Base-by-base conservation (phyloP, 2,329 filamentous ascomycete genomes). In the Clarireedia monteithiana region DNA sequence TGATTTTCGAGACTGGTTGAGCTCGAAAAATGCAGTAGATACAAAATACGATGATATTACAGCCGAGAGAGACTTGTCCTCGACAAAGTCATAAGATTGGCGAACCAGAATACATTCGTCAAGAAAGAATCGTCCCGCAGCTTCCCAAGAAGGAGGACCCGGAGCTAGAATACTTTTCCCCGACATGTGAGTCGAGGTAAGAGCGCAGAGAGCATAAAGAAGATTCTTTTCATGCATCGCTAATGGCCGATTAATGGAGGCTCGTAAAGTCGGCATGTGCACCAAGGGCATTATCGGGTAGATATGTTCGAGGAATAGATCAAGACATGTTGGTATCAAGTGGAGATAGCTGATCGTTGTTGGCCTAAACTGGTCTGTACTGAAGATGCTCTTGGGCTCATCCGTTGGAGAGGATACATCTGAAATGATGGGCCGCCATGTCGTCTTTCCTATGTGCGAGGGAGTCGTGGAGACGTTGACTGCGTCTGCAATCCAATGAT, bases 231-330 rank as follows among this genome's bases (percentile, higher is more conserved):
- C 73, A 12, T 68, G 68, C 48, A 66, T 67, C 27, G 69, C 64
- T 58, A 74, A 50, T 1, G 68, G 66, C 10, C 70, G 74, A 69
- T 59, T 70, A 65, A 70, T 78, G 66, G 80, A 79, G 61, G 72
- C 73, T 47, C 76, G 72, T 47, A 82, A 72, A 7, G 73, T 73
- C 46, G 82, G 78, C 65, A 81, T 80, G 53, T 83, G 78, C 6
- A 85, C 68, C 4, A 85, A 74, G 0, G 82, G 82, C 73, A 83
- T 81, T 52, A 81, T 81, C n/a, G 81, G 80, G 61, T 85, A 85
- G 53, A 85, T 76, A 65, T 83, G 75, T 62, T 75, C 72, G 69
- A 83, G 81, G 70, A 81, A 85, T 60, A 81, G 80, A 46, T 84
- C 80, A 57, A 84, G 72, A 65, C 81, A 84, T 69, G 65, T 80